Evolutionary conservation across 805 yeast species (phyloP), one percentile per base, ranked within the genome.

Genomic region (Jamesozyma lodderae): DNA sequence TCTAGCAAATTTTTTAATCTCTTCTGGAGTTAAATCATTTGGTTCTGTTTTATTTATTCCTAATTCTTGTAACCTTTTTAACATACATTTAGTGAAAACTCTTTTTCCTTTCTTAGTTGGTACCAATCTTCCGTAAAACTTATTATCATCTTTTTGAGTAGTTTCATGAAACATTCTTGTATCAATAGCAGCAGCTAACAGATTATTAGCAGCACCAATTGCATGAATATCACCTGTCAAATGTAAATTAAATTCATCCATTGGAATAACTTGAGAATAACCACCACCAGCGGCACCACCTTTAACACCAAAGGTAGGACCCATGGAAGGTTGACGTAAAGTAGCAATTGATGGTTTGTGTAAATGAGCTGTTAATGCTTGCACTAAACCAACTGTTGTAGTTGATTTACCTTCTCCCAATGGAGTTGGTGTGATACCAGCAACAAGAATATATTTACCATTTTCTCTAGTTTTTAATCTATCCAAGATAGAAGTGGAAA

Each of bases 221-320:
- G 97, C 97, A 64, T 90, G 97, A 49, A 90, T 90, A 61, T 90
- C 98, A 58, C 97, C 97, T 37, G 97, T 90, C 50, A 90, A 71
- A 60, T 90, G 97, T 84, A 90, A 77, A 69, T 92, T 90, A 71
- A 90, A 90, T 66, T 90, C 96, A 63, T 90, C 98, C 96, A 90
- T 90, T 36, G 97, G 97, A 52, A 90, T 88, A 32, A 90, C 97
- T 66, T 90, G 97, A 2, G 97, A 75, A 64, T 86, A 90, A 32
- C 97, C 97, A 58, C 97, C 98, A 51, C 98, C 98, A 15, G 97
- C 97, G 42, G 98, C 98, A 62, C 97, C 97, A 55, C 98, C 98
- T 67, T 90, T 90, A 53, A 90, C 87, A 61, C 98, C 98, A 55
- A 90, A 90, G n/a, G 97, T 90, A 34, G 98, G 98, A 28, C 97